phyloP scores from a whole-genome alignment of 805 yeast species.

The Dipodascopsis uninucleata region DNA sequence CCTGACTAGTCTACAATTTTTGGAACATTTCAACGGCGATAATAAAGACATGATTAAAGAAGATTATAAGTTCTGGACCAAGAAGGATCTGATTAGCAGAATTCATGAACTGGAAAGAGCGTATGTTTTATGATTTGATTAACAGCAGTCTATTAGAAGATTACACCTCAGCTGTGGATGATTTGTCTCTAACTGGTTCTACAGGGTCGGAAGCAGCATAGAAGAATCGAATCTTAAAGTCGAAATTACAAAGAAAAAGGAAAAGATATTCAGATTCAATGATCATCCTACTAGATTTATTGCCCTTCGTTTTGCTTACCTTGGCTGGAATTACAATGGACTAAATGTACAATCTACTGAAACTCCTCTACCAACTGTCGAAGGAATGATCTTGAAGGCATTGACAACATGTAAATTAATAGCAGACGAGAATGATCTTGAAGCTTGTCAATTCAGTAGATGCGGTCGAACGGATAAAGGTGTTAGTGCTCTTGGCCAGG shows the following conservation, averaged over 20 bases:
- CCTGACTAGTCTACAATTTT: no score
- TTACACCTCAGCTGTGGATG: neutral
- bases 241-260: constrained; percentile 3
- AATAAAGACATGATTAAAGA: constrained; percentile 16
- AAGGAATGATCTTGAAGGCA: constrained; percentile 69
- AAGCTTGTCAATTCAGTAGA: constrained; percentile 69
- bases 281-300: constrained; percentile 52
- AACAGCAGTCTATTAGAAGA: neutral
- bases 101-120: constrained; percentile 53
- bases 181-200: neutral
- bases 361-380: constrained; percentile 83
- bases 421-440: constrained; percentile 47
- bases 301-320: constrained; percentile 78
- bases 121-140: constrained; percentile 3
- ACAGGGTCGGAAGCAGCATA: neutral
- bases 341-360: constrained; percentile 70
- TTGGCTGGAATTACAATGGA: constrained; percentile 95
- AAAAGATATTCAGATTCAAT: constrained; percentile 12
- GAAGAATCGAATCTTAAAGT: neutral
- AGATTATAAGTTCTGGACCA: constrained; percentile 60
- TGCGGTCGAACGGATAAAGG: constrained; percentile 96
- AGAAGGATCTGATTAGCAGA: constrained; percentile 56
- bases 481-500: constrained; percentile 97
- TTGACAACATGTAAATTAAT: constrained; percentile 64
- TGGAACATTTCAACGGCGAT: no score